Conservation (phyloP, 768 basidiomycete species). For the Russula sp. region DNA sequence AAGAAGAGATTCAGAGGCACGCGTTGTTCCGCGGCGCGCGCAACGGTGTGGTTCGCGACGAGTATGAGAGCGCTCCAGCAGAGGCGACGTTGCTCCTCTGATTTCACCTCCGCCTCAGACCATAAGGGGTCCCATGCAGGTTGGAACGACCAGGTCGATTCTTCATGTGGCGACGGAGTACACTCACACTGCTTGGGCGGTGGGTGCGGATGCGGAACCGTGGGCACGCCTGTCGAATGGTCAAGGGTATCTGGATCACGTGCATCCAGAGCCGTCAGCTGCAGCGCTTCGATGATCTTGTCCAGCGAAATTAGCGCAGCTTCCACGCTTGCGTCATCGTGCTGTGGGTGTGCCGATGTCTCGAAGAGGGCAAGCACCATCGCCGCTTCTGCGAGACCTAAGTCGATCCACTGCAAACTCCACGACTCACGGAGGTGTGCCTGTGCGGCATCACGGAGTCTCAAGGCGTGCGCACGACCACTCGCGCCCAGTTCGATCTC, state of each 20-base stretch:
- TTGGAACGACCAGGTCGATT: slow-evolving; percentile 40
- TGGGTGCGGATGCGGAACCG: slow-evolving; percentile 30
- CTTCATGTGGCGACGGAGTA: slow-evolving; percentile 30
- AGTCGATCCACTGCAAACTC: slow-evolving; percentile 47
- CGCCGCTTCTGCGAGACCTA: slow-evolving; percentile 65
- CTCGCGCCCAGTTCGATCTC: slow-evolving; percentile 46
- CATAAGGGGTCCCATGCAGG: slow-evolving; percentile 59
- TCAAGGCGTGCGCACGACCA: slow-evolving; percentile 53
- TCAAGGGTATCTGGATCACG: slow-evolving; percentile 46
- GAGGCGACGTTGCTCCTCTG: slow-evolving; percentile 67
- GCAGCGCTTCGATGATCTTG: slow-evolving; percentile 48
- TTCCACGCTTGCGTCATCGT: slow-evolving; percentile 47
- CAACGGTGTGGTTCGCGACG: slow-evolving; percentile 58
- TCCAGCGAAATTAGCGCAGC: slow-evolving; percentile 54
- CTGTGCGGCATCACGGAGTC: slow-evolving; percentile 51
- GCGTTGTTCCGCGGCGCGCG: slow-evolving; percentile 58
- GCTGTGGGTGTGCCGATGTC: slow-evolving; percentile 61
- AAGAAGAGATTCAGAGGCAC: slow-evolving; percentile 51
- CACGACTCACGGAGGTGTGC: slow-evolving; percentile 45
- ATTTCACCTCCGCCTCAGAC: slow-evolving; percentile 46
- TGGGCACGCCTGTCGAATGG: slow-evolving; percentile 40
- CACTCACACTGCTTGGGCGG: slow-evolving; percentile 40
- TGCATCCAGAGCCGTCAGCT: slow-evolving; percentile 50
- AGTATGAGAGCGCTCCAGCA: slow-evolving; percentile 71
- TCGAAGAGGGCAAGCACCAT: slow-evolving; percentile 74